These are phyloP conservation scores for Podila epicladia DNA, from an alignment of 192 early-diverging fungal species.

Conservation along the genomic window DNA sequence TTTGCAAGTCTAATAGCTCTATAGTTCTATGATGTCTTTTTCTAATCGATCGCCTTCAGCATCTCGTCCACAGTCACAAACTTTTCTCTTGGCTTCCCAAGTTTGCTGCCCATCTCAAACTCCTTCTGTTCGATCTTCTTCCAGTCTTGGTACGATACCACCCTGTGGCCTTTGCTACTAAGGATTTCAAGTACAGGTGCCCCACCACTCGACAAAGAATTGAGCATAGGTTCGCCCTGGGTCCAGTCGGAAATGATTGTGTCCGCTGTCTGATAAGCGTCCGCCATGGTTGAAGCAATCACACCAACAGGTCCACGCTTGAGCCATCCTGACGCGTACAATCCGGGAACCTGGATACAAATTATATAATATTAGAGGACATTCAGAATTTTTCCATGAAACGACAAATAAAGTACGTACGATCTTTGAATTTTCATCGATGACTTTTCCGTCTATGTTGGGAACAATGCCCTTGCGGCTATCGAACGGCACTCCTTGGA, in stretches of 20 bases:
- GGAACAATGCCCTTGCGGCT: slow-evolving; percentile 69
- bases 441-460: slow-evolving; percentile 81
- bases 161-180: slow-evolving; percentile 40
- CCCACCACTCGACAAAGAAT: slow-evolving; percentile 3
- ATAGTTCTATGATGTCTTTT: too few species aligned
- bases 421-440: slow-evolving; percentile 51
- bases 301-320: slow-evolving; percentile 95
- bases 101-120: slow-evolving; percentile 62
- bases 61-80: slow-evolving; percentile 68
- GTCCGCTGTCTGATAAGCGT: slow-evolving; percentile 91
- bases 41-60: slow-evolving; percentile 56
- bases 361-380: background rate
- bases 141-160: slow-evolving; percentile 83
- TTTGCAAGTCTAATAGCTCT: too few species aligned
- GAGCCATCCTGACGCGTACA: slow-evolving; percentile 96
- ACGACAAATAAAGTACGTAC: slow-evolving; percentile 9
- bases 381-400: slow-evolving; percentile 35
- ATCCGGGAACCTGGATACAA: slow-evolving; percentile 60
- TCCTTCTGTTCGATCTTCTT: slow-evolving; percentile 83
- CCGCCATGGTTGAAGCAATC: slow-evolving; percentile 94
- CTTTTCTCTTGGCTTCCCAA: slow-evolving; percentile 91
- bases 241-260: slow-evolving; percentile 71
- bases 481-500: slow-evolving; percentile 86
- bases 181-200: slow-evolving; percentile 48
- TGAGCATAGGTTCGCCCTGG: slow-evolving; percentile 54